Base-by-base conservation (phyloP, 140 eudicot species). In the Bidens hawaiensis region DNA sequence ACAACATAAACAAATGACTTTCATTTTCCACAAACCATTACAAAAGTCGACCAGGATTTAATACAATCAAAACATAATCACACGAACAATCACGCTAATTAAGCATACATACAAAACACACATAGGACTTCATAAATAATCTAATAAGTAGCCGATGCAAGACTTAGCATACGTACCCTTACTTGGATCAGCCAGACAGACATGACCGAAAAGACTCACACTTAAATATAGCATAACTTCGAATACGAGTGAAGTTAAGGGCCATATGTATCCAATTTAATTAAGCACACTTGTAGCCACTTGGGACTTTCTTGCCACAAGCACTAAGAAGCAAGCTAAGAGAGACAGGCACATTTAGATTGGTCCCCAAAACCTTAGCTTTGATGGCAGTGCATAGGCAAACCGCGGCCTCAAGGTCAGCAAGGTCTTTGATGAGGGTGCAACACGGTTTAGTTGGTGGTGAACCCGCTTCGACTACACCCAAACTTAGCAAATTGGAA, bases 301-400 rank as follows among this genome's bases (percentile, higher is more conserved):
- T 14, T 3, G 97, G 95, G 33, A 65, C 75, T 14, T 74, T 77
- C 83, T 85, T 85, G 24, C 86, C 89, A 60, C 97, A 89, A 36
- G 46, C 68, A 69, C 83, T 85, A 10, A 89, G 80, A 67, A 89
- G 63, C 76, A 85, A 65, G 87, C 93, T 89, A 43, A 89, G 75
- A 17, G 83, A 63, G 43, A 89, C 59, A 0, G 89, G 97, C 28
- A 89, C 62, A 24, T 82, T 74, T 4, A 89, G 86, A 78, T 80
- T 55, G 65, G 68, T 78, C 5, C 95, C 97, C 77, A 85, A 72
- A 11, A 85, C 66, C 21, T 81, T 75, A 24, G 91, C 97, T 69
- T 83, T 85, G 16, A 89, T 68, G 62, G 95, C 90, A 0, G 90
- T 86, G 79, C 95, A 86, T 22, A 86, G 83, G 74, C 95, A 86